Percentiles rank a stretch among this genome's conserved stretches.
Conservation (phyloP, 2,329 filamentous ascomycete genomes). For the Chaetomium globosum region DNA sequence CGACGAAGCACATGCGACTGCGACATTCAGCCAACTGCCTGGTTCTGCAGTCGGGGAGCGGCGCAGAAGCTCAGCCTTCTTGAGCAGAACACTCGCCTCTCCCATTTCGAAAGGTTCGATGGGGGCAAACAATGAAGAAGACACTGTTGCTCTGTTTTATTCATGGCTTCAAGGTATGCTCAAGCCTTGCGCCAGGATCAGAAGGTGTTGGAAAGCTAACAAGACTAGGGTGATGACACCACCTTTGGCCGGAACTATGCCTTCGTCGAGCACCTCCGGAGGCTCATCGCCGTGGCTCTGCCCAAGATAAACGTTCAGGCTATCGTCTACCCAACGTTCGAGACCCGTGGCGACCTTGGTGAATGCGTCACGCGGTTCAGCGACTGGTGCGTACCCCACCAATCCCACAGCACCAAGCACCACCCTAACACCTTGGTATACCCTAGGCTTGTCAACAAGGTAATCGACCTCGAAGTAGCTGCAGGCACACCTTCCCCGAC, state of each 20-base stretch:
- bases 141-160: slow-evolving; percentile 82
- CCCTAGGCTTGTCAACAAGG: slow-evolving; percentile 78
- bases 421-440: neutral
- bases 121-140: slow-evolving; percentile 65
- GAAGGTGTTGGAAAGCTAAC: neutral
- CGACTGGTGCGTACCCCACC: slow-evolving; percentile 62
- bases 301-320: slow-evolving; percentile 69
- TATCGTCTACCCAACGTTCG: slow-evolving; percentile 77
- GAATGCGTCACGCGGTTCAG: slow-evolving; percentile 73
- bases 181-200: neutral
- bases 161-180: slow-evolving; percentile 76
- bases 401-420: neutral
- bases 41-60: neutral
- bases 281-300: slow-evolving; percentile 64
- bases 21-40: slow-evolving; percentile 1
- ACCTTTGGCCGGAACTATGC: slow-evolving; percentile 68
- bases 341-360: slow-evolving; percentile 75
- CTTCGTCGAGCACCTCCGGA: slow-evolving; percentile 73
- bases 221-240: slow-evolving; percentile 67
- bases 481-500: slow-evolving; percentile 80
- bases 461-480: slow-evolving; percentile 91
- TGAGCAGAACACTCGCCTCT: neutral
- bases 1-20: neutral
- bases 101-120: slow-evolving; percentile 32
- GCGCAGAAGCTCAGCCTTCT: neutral